Evolutionary conservation across 805 yeast genomes (phyloP).

Genomic region (Candida pini): DNA sequence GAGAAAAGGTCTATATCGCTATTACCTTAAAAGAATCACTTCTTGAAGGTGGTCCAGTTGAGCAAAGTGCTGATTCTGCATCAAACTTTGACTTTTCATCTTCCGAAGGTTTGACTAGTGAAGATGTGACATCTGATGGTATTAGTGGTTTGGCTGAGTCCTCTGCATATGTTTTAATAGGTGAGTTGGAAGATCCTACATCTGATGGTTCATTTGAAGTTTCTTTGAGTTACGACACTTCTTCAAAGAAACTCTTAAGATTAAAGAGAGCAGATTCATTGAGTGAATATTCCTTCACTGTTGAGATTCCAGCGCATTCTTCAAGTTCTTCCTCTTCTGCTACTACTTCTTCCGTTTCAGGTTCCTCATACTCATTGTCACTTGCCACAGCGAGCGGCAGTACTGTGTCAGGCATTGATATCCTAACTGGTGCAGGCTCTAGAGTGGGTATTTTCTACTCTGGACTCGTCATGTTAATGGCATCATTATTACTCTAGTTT

Average conservation of each 20-base stretch:
- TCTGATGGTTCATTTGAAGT: not conserved
- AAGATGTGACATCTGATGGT: not conserved
- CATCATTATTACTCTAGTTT: no score
- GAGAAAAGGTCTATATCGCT: not conserved
- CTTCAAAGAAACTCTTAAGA: not conserved
- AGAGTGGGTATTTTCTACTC: not conserved
- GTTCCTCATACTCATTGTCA: not conserved
- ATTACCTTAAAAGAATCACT: not conserved
- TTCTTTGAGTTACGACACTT: not conserved
- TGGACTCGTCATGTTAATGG: no score
- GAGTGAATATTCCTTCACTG: not conserved
- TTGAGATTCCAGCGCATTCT: not conserved
- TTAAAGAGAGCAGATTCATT: not conserved
- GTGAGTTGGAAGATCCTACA: not conserved
- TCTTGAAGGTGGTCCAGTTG: not conserved
- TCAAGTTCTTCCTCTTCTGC: not conserved
- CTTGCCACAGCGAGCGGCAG: not conserved
- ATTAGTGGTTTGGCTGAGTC: not conserved
- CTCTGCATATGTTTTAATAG: not conserved
- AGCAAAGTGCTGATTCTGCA: not conserved
- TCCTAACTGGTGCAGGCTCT: not conserved
- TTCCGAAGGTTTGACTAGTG: not conserved
- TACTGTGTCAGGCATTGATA: not conserved
- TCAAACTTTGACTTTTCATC: not conserved
- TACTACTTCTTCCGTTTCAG: not conserved